Evolutionary conservation across 192 early-diverging fungal species (phyloP), one percentile per base, ranked within the genome.

Genomic region (Coemansia sp.): DNA sequence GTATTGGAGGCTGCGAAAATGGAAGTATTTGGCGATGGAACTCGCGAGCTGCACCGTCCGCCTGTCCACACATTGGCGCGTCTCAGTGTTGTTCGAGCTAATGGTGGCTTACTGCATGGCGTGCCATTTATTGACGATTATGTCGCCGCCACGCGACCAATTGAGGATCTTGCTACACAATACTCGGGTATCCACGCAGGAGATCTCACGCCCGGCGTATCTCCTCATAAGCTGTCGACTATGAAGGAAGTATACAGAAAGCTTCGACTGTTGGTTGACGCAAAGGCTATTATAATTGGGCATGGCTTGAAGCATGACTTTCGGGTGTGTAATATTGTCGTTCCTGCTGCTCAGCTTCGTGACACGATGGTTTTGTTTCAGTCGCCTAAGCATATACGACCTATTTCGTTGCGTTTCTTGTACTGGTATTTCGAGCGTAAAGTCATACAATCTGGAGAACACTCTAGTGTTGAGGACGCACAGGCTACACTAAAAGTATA

Each of bases 41-140:
- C 96, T 7, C 90, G 90, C 65, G 91, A 90, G 6, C 60, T 96
- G 22, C 85, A 94, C 47, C 87, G 93, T 7, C 96, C 97, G 7
- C 89, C 91, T 47, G 87, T 91, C 22, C 88, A 96, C 52, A 88
- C 87, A 31, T 77, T 99, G 43, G 97, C 96, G 1, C 88, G 97
- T 11, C 94, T 99, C 18, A 95, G 93, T 59, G 93, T 98, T 0
- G 75, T 98, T 22, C 89, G 96, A 4, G 96, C 96, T 0, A 79
- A 88, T 24, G 89, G 87, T 15, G 93, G 92, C 0, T 82, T 86
- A 0, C 67, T 90, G 40, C 88, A 91, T 42, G 90, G 91, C 18
- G 78, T 92, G 20, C 96, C 96, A 1, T 97, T 97, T 77, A 96
- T 99, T 52, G 97, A 99, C 75, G 97, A 99, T 77, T 98, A 99